These are phyloP conservation scores for Triangularia setosa DNA, from an alignment of 2,329 filamentous ascomycete species.

Conservation along the genomic window DNA sequence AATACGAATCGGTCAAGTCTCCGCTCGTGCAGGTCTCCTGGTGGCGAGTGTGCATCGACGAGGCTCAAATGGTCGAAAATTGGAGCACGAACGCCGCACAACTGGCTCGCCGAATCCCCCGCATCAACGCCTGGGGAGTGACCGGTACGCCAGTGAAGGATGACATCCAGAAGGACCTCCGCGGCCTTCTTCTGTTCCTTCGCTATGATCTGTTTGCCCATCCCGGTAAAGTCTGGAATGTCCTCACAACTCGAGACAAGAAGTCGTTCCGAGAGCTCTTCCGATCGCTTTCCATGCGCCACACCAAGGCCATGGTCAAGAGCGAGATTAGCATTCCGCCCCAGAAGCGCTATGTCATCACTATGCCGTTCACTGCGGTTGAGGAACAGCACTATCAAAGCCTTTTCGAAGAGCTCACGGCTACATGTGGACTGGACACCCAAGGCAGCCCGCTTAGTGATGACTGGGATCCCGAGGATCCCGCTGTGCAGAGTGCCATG, in stretches of 20 bases:
- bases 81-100: constrained; percentile 79
- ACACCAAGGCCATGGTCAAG: constrained; percentile 78
- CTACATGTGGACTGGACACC: constrained; percentile 61
- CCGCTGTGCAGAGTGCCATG: constrained; percentile 64
- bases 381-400: constrained; percentile 86
- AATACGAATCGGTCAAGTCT: constrained; percentile 63
- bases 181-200: constrained; percentile 77
- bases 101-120: constrained; percentile 74
- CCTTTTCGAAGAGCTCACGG: constrained; percentile 71
- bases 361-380: constrained; percentile 81
- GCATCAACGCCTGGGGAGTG: constrained; percentile 86
- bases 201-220: constrained; percentile 72
- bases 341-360: constrained; percentile 83
- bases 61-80: constrained; percentile 90
- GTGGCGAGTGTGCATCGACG: constrained; percentile 80
- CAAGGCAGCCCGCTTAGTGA: constrained; percentile 59
- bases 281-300: constrained; percentile 68
- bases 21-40: constrained; percentile 78
- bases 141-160: constrained; percentile 87
- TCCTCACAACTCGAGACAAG: constrained; percentile 59
- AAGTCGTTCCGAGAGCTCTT: constrained; percentile 67
- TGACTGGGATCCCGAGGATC: constrained; percentile 62
- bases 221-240: constrained; percentile 61
- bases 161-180: constrained; percentile 56
- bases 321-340: constrained; percentile 74